Conservation (phyloP, 1,139 yeast species). For the Geotrichum bryndzae region DNA sequence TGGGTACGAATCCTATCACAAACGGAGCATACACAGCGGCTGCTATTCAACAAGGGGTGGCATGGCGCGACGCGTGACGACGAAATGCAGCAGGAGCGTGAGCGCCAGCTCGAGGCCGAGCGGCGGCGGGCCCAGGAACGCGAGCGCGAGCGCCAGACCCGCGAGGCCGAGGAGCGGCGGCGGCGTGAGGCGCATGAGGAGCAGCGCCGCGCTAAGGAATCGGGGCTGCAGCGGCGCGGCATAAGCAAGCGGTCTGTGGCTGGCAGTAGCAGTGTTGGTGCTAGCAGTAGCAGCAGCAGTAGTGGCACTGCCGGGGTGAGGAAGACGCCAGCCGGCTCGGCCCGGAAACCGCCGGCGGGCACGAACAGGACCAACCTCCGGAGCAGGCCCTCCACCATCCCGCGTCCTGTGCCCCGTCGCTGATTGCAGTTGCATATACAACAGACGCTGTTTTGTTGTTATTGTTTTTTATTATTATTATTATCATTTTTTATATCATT, state of each 20-base stretch:
- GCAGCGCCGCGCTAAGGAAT: conserved; percentile 5
- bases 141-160: conserved; percentile 20
- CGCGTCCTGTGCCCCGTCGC: conserved; percentile 3
- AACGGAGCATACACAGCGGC: conserved; percentile 34
- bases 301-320: conserved; percentile 1
- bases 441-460: neutral
- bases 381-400: conserved; percentile 4
- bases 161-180: conserved; percentile 20
- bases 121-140: conserved; percentile 25
- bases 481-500: neutral
- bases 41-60: conserved; percentile 31
- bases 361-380: neutral
- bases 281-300: neutral
- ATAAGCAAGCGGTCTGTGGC: neutral
- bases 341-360: neutral
- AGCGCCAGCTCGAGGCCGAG: conserved; percentile 14
- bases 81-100: conserved; percentile 25
- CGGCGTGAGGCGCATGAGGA: conserved; percentile 18
- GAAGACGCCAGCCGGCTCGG: neutral
- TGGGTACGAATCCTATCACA: conserved; percentile 36
- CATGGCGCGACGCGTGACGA: conserved; percentile 31
- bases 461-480: neutral
- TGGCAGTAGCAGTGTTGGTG: neutral
- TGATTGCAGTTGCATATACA: neutral
- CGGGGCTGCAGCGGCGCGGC: conserved; percentile 5